Conservation (phyloP, 345 rosid genomes). For the Jatropha curcas region DNA sequence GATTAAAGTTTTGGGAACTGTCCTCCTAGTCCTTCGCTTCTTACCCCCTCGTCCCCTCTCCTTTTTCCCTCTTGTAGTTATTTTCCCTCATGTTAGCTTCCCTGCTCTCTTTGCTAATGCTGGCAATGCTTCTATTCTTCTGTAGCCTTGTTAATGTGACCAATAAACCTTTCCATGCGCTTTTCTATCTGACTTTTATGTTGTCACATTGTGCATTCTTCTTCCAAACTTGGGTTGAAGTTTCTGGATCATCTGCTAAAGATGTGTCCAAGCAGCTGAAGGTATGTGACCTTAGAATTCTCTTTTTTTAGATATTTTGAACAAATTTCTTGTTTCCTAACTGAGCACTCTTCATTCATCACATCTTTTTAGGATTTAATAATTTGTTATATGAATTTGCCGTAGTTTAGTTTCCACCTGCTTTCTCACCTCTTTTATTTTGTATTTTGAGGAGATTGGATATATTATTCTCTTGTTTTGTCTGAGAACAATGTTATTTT, state of each 20-base stretch:
- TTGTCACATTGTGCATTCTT: constrained; percentile 80
- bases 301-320: background rate
- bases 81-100: background rate
- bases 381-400: background rate
- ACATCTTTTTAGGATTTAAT: background rate
- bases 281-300: constrained; percentile 32
- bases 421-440: background rate
- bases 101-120: background rate
- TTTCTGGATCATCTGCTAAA: constrained; percentile 81
- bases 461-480: background rate
- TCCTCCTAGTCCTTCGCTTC: no score
- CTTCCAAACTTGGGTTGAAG: constrained; percentile 92
- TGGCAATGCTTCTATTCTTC: background rate
- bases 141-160: constrained; percentile 83
- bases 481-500: background rate
- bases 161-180: constrained; percentile 83
- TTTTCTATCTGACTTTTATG: constrained; percentile 80
- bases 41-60: no score
- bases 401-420: background rate
- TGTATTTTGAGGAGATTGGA: background rate
- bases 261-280: constrained; percentile 90
- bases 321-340: background rate
- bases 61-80: no score
- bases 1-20: background rate
- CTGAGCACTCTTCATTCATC: background rate